A percentile compares a stretch with the other conserved stretches of the same genome.
Conservation (phyloP, 1,284 basidiomycete species). For the Ustilago cynodontis region DNA sequence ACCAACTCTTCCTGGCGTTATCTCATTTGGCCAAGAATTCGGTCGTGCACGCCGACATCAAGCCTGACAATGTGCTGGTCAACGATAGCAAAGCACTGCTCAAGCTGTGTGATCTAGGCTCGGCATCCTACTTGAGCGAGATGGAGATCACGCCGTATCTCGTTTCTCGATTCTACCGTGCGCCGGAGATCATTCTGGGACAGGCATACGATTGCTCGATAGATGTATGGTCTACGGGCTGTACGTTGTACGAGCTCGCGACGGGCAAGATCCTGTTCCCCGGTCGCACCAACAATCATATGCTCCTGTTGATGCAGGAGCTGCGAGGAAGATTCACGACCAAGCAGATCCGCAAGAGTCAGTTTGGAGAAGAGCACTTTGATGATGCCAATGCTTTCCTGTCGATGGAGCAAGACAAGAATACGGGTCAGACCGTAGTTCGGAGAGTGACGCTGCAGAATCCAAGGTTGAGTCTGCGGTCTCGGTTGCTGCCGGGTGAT, state of each 20-base stretch:
- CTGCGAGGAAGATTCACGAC: slow-evolving; percentile 91
- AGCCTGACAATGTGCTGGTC: slow-evolving; percentile 72
- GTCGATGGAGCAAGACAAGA: slow-evolving; percentile 58
- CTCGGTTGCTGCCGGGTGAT: slow-evolving; percentile 83
- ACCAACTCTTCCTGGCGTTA: slow-evolving; percentile 91
- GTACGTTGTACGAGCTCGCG: slow-evolving; percentile 96
- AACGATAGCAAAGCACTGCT: slow-evolving; percentile 93
- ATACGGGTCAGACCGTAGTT: slow-evolving; percentile 76
- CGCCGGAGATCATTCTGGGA: slow-evolving; percentile 98
- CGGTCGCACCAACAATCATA: slow-evolving; percentile 96
- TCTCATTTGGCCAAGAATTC: slow-evolving; percentile 87
- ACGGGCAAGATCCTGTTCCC: slow-evolving; percentile 99
- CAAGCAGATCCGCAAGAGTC: slow-evolving; percentile 93
- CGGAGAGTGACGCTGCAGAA: slow-evolving; percentile 87
- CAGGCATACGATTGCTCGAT: slow-evolving; percentile 92
- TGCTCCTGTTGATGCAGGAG: slow-evolving; percentile 84
- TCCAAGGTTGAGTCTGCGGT: slow-evolving; percentile 82
- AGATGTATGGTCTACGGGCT: slow-evolving; percentile 97
- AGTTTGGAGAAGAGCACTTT: slow-evolving; percentile 91
- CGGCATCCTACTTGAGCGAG: slow-evolving; percentile 90
- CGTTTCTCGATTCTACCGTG: slow-evolving; percentile 96
- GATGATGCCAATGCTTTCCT: slow-evolving; percentile 79
- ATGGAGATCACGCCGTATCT: slow-evolving; percentile 98
- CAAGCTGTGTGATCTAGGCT: slow-evolving; percentile 96
- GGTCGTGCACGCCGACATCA: slow-evolving; percentile 96